Base-by-base conservation (phyloP, 441 rosid species). In the Lepidium campestre region DNA sequence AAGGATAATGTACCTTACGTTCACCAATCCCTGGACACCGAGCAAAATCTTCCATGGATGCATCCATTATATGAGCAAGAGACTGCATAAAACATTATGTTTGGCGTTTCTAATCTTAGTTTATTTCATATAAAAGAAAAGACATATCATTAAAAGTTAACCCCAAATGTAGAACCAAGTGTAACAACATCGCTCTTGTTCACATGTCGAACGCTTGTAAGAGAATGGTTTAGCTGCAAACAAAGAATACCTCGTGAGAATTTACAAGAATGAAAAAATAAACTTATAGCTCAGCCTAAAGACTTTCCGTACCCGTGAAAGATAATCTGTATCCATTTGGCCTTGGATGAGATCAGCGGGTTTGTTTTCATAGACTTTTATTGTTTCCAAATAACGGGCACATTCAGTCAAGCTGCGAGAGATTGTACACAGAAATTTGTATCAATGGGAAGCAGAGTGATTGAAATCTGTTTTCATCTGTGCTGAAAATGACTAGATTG, bases 1-100 rank as follows among this genome's bases (percentile, higher is more conserved):
- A 14, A 19, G 15, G 18, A 10, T 29, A 37, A 10, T 18, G 41
- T 76, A 91, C 99, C 98, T 94, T 94, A 60, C 96, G 85, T 72
- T 91, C 98, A 36, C 99, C 98, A 39, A 91, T 89, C 69, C 97
- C 99, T 5, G 99, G 99, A 79, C 98, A 91, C 34, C 90, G 83
- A 68, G 99, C 91, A 70, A 89, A 75, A 78, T 89, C 98, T 77
- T 91, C 98, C 99, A 86, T 86, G 4, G 96, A 91, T 65, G 98
- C 98, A 76, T 94, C 99, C 72, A 94, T 86, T 50, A 91, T 74
- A 84, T 85, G 82, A n/a, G 96, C 81, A 73, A 91, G 92, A 59
- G 98, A 91, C 98, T 89, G 84, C 65, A 78, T 57, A 27, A 57
- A 70, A 3, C 32, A 61, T 29, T 29, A 34, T 40, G 42, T 56